phyloP scores from a whole-genome alignment of 805 yeast genomes.

The Wilhelminamyces savonicus region DNA sequence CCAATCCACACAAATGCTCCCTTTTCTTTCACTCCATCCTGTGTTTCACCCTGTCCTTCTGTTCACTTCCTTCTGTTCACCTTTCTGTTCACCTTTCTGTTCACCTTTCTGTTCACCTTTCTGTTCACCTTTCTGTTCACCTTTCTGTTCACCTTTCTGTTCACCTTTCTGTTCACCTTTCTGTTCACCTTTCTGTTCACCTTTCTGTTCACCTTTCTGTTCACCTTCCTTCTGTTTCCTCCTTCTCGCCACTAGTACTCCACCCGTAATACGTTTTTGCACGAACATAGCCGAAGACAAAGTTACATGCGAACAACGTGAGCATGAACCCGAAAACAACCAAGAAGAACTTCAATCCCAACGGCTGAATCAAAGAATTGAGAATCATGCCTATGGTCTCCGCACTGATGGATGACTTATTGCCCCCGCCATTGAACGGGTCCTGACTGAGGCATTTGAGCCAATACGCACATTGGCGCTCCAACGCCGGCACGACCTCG shows the following conservation, averaged over 20 bases:
- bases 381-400: conserved; percentile 56
- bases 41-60: no score
- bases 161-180: no score
- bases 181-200: no score
- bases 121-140: no score
- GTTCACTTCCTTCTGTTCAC: no score
- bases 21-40: no score
- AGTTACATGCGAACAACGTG: conserved; percentile 55
- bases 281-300: conserved; percentile 60
- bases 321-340: conserved; percentile 36
- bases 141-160: no score
- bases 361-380: conserved; percentile 61
- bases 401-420: conserved; percentile 51
- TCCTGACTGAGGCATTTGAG: conserved; percentile 60
- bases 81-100: no score
- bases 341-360: conserved; percentile 53
- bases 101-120: no score
- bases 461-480: conserved; percentile 55
- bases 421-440: conserved; percentile 40
- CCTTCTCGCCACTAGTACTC: conserved; percentile 1
- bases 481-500: conserved; percentile 52
- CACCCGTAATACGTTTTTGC: conserved; percentile 45
- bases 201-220: no score
- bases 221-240: background rate
- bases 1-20: no score